phyloP scores from a whole-genome alignment of 352 stramenopile genomes.

The Peronospora destructor region DNA sequence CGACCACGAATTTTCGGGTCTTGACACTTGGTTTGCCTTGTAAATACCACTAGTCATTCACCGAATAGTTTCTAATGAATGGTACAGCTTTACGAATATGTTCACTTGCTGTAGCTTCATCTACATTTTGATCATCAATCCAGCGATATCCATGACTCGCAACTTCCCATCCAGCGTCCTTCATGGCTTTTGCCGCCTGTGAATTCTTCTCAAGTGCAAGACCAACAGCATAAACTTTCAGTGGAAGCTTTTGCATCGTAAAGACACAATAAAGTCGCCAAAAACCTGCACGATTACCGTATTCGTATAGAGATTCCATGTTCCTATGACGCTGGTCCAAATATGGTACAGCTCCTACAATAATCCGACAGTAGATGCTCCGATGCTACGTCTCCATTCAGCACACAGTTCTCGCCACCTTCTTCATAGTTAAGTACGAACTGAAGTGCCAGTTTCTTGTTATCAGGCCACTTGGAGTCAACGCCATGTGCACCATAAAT shows the following conservation, averaged over 20 bases:
- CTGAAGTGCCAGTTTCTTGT: constrained; percentile 86
- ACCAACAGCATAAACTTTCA: constrained; percentile 92
- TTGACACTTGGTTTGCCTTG: constrained; percentile 93
- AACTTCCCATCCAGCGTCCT: constrained; percentile 90
- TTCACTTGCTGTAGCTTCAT: constrained; percentile 86
- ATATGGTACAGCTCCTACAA: constrained; percentile 79
- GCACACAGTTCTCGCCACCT: constrained; percentile 90
- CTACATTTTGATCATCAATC: constrained; percentile 94
- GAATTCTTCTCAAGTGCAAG: constrained; percentile 94
- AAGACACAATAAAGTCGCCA: constrained; percentile 92
- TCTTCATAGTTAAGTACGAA: constrained; percentile 98
- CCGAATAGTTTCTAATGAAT: constrained; percentile 88
- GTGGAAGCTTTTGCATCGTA: constrained; percentile 78
- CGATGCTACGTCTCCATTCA: constrained; percentile 84
- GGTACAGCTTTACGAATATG: constrained; percentile 89
- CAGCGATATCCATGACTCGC: constrained; percentile 92
- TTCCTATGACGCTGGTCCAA: constrained; percentile 81
- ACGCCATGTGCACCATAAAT: constrained; percentile 76
- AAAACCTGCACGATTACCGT: constrained; percentile 91
- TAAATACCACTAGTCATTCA: constrained; percentile 91
- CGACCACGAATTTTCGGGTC: constrained; percentile 85
- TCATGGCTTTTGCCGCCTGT: constrained; percentile 84
- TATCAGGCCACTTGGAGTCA: constrained; percentile 73
- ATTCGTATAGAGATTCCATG: constrained; percentile 95
- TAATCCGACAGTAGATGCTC: constrained; percentile 92